A percentile compares a stretch with the other conserved stretches of the same genome.
phyloP scores from a whole-genome alignment of 2,329 filamentous ascomycete genomes.

The Blastomyces percursus region DNA sequence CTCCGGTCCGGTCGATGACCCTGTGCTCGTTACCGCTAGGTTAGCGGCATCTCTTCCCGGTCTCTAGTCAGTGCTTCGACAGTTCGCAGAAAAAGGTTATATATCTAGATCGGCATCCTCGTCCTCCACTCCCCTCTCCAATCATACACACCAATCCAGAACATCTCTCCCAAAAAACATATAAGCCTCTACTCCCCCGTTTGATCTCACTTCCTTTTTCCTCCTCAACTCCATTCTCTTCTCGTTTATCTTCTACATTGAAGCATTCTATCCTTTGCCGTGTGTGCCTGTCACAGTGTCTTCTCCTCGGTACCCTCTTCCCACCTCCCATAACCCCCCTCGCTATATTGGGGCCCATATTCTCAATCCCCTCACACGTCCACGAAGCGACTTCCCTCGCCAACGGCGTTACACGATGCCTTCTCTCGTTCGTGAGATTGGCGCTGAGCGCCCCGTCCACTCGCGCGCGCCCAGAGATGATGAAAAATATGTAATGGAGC shows the following conservation, averaged over 20 bases:
- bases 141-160: conserved; percentile 5
- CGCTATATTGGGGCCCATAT: neutral
- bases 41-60: neutral
- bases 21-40: neutral
- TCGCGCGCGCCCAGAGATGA: conserved; percentile 21
- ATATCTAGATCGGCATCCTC: conserved; percentile 1
- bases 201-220: neutral
- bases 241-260: neutral
- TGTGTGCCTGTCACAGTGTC: neutral
- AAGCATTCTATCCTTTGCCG: neutral
- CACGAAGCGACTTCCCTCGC: neutral
- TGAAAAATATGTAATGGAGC: conserved; percentile 26
- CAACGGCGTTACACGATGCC: conserved; percentile 41
- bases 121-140: neutral
- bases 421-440: conserved; percentile 15
- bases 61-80: conserved; percentile 1
- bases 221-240: neutral
- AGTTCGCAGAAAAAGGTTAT: neutral
- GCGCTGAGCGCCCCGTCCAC: conserved; percentile 13
- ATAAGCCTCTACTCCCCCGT: neutral
- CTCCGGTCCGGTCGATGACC: neutral
- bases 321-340: neutral
- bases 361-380: neutral
- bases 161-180: neutral
- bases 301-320: neutral